Evolutionary conservation across 768 basidiomycete genomes (phyloP), one percentile per base, ranked within the genome.

Genomic region (Tricholoma matsutake): DNA sequence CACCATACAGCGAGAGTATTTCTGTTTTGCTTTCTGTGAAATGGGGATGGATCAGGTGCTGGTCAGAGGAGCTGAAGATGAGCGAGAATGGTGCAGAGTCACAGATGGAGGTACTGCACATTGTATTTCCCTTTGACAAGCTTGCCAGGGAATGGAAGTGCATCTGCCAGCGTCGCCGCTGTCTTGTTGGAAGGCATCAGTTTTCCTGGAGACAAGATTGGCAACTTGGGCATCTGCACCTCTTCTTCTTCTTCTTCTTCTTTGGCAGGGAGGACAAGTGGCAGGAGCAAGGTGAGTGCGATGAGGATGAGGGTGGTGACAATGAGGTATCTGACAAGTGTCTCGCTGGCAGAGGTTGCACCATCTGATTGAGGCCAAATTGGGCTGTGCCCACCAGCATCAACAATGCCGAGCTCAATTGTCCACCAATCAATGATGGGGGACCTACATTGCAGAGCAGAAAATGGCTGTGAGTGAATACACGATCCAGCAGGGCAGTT

Each of bases 91-190:
- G 43, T 20, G 20, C 43, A 20, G 11, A 43, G 53, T 54, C 41
- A 60, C 59, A 60, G 51, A 18, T 43, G 32, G 29, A 37, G 35
- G 52, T 60, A 32, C n/a, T 60, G 37, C 5, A 54, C 35, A n/a
- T 32, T 9, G 3, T 41, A 43, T 2, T 14, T 53, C 4, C 59
- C 39, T 11, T 60, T 29, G 13, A 28, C 53, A 20, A n/a, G 16
- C 37, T 55, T 60, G 25, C 47, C 52, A 16, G 59, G 59, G 18
- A 60, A 60, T 4, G 53, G 59, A 35, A 54, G 22, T n/a, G 29
- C 20, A 45, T 28, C 29, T 13, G 57, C 31, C 9, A n/a, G 14
- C 3, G 9, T 52, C n/a, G 2, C 47, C n/a, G 18, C 43, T 31
- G 18, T 43, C 18, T 43, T 43, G n/a, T 18, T 43, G 41, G 41